These are phyloP conservation scores for Lactarius psammicola DNA, from an alignment of 768 basidiomycete genomes.

Conservation along the genomic window DNA sequence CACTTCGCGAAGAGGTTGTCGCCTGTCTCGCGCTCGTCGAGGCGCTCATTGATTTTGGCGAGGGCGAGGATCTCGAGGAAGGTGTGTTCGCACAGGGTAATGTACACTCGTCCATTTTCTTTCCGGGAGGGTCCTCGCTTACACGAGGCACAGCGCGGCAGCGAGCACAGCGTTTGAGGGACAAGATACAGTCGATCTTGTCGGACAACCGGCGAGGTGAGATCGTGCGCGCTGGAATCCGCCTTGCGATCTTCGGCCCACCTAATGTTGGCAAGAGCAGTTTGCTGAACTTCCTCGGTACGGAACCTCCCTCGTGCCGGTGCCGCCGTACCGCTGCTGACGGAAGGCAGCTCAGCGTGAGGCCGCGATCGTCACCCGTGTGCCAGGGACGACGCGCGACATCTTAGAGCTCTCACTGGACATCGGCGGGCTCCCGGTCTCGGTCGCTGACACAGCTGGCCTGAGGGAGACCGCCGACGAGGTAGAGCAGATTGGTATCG, in stretches of 20 bases:
- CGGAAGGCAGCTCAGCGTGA: conserved; percentile 66
- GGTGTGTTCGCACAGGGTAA: conserved; percentile 70
- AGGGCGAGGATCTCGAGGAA: conserved; percentile 88
- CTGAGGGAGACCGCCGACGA: conserved; percentile 64
- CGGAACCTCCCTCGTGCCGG: neutral
- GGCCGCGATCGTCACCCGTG: conserved; percentile 84
- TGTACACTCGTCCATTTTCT: conserved; percentile 10
- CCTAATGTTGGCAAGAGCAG: conserved; percentile 96
- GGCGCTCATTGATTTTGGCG: conserved; percentile 91
- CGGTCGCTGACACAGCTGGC: conserved; percentile 85
- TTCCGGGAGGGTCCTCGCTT: neutral
- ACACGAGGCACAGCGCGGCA: conserved; percentile 46
- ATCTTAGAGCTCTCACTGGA: conserved; percentile 83
- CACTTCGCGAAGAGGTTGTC: conserved; percentile 63
- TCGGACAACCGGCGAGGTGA: conserved; percentile 77
- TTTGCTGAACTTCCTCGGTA: conserved; percentile 80
- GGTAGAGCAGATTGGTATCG: conserved; percentile 80
- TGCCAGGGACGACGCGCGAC: conserved; percentile 89
- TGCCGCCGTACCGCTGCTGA: conserved; percentile 1
- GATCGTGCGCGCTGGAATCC: conserved; percentile 77
- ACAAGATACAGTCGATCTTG: conserved; percentile 55
- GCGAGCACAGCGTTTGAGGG: conserved; percentile 49
- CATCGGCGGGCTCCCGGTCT: conserved; percentile 81
- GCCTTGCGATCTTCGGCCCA: conserved; percentile 85
- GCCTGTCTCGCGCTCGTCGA: conserved; percentile 76